phyloP scores from a whole-genome alignment of 2,329 filamentous ascomycete species.

The Diplodia corticola region DNA sequence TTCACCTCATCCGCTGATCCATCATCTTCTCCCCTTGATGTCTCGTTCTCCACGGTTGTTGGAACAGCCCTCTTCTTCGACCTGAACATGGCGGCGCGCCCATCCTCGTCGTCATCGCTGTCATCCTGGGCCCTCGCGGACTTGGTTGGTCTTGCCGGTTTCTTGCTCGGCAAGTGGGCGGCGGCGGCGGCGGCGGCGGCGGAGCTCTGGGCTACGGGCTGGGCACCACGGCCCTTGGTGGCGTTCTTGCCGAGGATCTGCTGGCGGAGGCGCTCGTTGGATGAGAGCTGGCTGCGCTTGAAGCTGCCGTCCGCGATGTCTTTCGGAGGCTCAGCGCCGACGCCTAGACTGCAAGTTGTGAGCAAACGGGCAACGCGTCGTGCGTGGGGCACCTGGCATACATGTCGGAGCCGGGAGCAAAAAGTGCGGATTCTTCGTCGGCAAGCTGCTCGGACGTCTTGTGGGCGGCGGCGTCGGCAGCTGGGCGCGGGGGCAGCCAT shows the following conservation, averaged over 20 bases:
- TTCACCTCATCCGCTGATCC: conserved; percentile 25
- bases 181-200: conserved; percentile 24
- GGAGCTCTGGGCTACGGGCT: conserved; percentile 33
- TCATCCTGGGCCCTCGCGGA: conserved; percentile 28
- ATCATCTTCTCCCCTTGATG: conserved; percentile 25
- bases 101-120: conserved; percentile 44
- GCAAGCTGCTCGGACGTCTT: conserved; percentile 49
- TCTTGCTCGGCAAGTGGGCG: conserved; percentile 16
- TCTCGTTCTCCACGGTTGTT: conserved; percentile 24
- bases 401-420: conserved; percentile 56
- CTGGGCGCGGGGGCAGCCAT: conserved; percentile 54
- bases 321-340: conserved; percentile 41
- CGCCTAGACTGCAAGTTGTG: conserved; percentile 36
- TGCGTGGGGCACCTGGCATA: conserved; percentile 32
- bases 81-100: conserved; percentile 37
- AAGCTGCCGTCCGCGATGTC: conserved; percentile 41
- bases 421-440: conserved; percentile 56
- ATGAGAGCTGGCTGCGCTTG: conserved; percentile 37
- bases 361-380: not conserved
- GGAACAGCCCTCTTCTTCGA: conserved; percentile 31
- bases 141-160: conserved; percentile 24
- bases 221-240: conserved; percentile 34
- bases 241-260: conserved; percentile 46
- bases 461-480: conserved; percentile 39
- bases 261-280: conserved; percentile 46